Evolutionary conservation across 2,329 filamentous ascomycete species (phyloP), one percentile per base, ranked within the genome.

Genomic region (Rutstroemia sydowiana): DNA sequence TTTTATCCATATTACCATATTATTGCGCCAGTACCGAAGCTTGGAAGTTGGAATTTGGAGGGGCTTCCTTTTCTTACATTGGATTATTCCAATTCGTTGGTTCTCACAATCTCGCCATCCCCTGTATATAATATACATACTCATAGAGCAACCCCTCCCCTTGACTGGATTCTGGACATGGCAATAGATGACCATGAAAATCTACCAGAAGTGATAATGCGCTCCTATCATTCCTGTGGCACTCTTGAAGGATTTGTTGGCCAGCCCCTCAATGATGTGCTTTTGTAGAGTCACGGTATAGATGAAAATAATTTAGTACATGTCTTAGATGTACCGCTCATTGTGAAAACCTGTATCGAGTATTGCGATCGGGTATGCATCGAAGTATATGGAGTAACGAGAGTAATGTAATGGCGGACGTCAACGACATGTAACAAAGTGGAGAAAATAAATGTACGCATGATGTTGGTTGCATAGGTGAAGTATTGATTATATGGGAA

Each of bases 401-500:
- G 31, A 34, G 13, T 14, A 18, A 16, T 11, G 16, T 4, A 39
- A 39, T 10, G 34, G 36, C 16, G 36, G 36, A 39, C 20, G 36
- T 39, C 36, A 39, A 39, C 13, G 36, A 44, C 16, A 32, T 51
- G 48, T 45, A 51, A 21, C 3, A 31, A 26, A 28, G 48, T 45
- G 48, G 48, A 45, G 34, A 45, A 31, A 48, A 43, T 37, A 31
- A 48, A 43, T 37, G 41, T 18, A 46, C 48, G 18, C 48, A 51
- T 51, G 48, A 51, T 51, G 32, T 51, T 39, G 23, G 31, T 51
- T 40, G 32, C 46, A 32, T 41, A 51, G 32, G 44, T 37, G 41
- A 39, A 39, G 16, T 37, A 51, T 46, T 51, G 36, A 48, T 46
- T 39, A 14, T 42, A 45, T 36, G 30, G 30, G 32, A 10, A 28